Base-by-base conservation (phyloP, 2,329 filamentous ascomycete genomes). In the Corynespora cassiicola region DNA sequence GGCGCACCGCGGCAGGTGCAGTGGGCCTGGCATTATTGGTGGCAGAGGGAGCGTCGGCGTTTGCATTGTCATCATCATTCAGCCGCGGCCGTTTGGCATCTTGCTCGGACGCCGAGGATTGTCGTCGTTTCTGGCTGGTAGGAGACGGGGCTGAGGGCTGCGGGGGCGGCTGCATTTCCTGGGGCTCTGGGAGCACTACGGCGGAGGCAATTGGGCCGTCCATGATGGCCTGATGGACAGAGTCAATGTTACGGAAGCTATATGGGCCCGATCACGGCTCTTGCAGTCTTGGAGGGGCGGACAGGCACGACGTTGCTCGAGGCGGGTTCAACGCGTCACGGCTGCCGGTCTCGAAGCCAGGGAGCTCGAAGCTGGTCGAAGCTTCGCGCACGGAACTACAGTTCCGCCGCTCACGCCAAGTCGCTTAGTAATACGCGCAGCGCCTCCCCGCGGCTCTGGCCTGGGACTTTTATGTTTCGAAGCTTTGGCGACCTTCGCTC, bases 21-120 rank as follows among this genome's bases (percentile, higher is more conserved):
- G 75, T 71, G 34, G 77, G 70, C 39, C 52, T 51, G 38, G 56
- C 39, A 28, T 54, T 56, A 43, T 50, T 52, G 22, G 37, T 32
- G 10, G 58, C 42, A 16, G 40, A 38, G 40, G 42, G 55, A 47
- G 47, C 33, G n/a, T 62, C 54, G 4, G 27, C 32, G 20, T 32
- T 15, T n/a, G 36, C 39, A 40, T 47, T 39, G 25, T 67, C 61
- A 17, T 51, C 45, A 26, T 56, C 56, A 51, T 73, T 72, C 37
- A 80, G 57, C 45, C 79, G 74, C 29, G 73, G 73, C 38, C 81
- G 74, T 65, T 84, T 85, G 39, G 63, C 52, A 28, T 70, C 66
- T n/a, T 73, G 68, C 23, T 79, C 75, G 2, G 74, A 70, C 9
- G 67, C 52, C 7, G 77, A 79, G n/a, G 78, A 81, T 53, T 79